Conservation (phyloP, 768 basidiomycete genomes). For the Tremella fuciformis region DNA sequence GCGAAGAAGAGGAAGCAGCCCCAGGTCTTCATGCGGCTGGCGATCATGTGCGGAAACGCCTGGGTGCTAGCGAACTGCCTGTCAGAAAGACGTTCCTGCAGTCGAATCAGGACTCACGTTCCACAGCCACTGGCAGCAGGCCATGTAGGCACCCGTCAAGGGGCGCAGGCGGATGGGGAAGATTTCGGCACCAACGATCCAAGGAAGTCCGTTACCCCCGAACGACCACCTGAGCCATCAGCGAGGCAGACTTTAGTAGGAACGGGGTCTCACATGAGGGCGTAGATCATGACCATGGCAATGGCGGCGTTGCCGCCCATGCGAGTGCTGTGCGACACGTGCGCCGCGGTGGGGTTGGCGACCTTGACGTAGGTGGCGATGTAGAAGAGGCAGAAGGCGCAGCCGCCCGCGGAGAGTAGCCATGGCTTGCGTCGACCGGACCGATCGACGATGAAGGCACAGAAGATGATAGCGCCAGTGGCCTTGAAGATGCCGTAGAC, state of each 20-base stretch:
- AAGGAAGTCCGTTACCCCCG: slow-evolving; percentile 56
- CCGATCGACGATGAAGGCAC: slow-evolving; percentile 54
- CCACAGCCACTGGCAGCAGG: slow-evolving; percentile 37
- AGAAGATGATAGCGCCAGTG: slow-evolving; percentile 17
- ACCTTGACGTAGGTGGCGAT: slow-evolving; percentile 56
- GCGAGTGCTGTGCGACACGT: slow-evolving; percentile 8
- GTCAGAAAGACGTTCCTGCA: no score
- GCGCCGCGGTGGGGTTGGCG: slow-evolving; percentile 47
- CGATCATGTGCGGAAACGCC: slow-evolving; percentile 50
- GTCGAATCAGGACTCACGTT: no score
- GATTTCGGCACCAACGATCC: slow-evolving; percentile 54
- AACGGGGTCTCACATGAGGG: slow-evolving; percentile 36
- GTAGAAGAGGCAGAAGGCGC: slow-evolving; percentile 55
- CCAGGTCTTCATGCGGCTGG: slow-evolving; percentile 33
- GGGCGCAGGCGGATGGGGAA: slow-evolving; percentile 17
- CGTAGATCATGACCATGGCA: slow-evolving; percentile 33
- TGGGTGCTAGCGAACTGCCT: slow-evolving; percentile 44
- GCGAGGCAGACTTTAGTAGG: no score
- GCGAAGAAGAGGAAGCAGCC: slow-evolving; percentile 49
- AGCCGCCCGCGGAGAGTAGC: slow-evolving; percentile 54
- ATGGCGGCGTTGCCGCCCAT: slow-evolving; percentile 33
- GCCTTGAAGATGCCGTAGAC: slow-evolving; percentile 57
- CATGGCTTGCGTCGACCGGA: slow-evolving; percentile 54
- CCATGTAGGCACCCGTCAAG: slow-evolving; percentile 27
- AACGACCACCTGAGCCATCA: background rate